These are phyloP conservation scores for Camellia japonica DNA, from an alignment of 148 eudicot genomes.

Conservation along the genomic window DNA sequence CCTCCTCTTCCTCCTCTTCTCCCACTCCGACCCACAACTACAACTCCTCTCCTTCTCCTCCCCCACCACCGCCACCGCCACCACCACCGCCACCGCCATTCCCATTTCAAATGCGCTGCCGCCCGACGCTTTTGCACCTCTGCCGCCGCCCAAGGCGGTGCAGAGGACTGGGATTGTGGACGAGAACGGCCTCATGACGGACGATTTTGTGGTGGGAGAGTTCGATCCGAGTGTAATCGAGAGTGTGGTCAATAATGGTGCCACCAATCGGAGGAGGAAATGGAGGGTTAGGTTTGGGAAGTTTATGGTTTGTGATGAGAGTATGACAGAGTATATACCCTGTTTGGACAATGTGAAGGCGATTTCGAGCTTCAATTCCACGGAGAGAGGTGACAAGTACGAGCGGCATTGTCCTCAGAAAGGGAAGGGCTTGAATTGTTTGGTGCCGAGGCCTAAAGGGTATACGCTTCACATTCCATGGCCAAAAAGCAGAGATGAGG, in stretches of 20 bases:
- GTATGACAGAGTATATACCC: slow-evolving; percentile 52
- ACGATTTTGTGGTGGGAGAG: slow-evolving; percentile 50
- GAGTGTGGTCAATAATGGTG: slow-evolving; percentile 19
- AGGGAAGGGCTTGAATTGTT: slow-evolving; percentile 50
- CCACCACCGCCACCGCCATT: neutral
- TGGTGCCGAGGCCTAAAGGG: slow-evolving; percentile 56
- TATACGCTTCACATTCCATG: slow-evolving; percentile 51
- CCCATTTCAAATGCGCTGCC: neutral
- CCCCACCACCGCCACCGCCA: slow-evolving; percentile 4
- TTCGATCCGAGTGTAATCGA: slow-evolving; percentile 28
- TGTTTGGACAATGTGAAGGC: slow-evolving; percentile 64
- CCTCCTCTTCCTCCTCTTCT: slow-evolving; percentile 39
- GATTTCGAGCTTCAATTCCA: slow-evolving; percentile 34
- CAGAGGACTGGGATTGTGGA: slow-evolving; percentile 60
- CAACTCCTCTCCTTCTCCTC: slow-evolving; percentile 9
- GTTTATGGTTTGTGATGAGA: slow-evolving; percentile 46
- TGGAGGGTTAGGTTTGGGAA: slow-evolving; percentile 36
- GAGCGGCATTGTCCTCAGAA: slow-evolving; percentile 63
- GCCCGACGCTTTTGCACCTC: neutral
- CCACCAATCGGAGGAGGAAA: neutral
- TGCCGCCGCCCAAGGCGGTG: slow-evolving; percentile 34
- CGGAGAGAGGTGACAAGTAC: slow-evolving; percentile 44
- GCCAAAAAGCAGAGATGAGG: slow-evolving; percentile 73
- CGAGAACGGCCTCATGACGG: slow-evolving; percentile 56
- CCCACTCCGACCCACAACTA: slow-evolving; percentile 5